These are phyloP conservation scores for Ophiocordyceps australis DNA, from an alignment of 2,329 filamentous ascomycete genomes.

Conservation along the genomic window DNA sequence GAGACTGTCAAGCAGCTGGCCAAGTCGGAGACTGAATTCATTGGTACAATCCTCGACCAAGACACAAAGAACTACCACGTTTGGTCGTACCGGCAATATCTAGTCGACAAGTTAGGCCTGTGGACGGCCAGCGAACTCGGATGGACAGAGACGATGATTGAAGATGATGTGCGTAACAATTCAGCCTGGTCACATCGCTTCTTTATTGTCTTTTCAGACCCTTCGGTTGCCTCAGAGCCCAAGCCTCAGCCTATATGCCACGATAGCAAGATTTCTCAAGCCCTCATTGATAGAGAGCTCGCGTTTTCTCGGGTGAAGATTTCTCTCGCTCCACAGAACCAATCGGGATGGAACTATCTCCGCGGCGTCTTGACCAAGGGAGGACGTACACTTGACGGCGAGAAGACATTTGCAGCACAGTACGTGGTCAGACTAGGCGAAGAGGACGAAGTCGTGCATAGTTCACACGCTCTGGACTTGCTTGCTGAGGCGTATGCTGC, in stretches of 20 bases:
- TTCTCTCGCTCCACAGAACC: constrained; percentile 72
- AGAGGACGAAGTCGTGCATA: constrained; percentile 32
- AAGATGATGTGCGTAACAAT: constrained; percentile 80
- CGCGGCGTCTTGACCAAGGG: constrained; percentile 56
- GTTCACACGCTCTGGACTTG: constrained; percentile 52
- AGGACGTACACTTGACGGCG: constrained; percentile 25
- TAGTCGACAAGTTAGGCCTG: constrained; percentile 46
- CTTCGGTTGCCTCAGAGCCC: constrained; percentile 24
- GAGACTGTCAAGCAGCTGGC: constrained; percentile 38
- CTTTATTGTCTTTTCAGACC: constrained; percentile 68
- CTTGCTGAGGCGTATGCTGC: constrained; percentile 50
- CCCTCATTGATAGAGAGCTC: constrained; percentile 57
- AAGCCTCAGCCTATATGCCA: constrained; percentile 28
- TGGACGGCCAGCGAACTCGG: constrained; percentile 54
- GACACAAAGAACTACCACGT: constrained; percentile 98
- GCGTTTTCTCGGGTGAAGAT: constrained; percentile 58
- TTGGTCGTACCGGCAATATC: constrained; percentile 79
- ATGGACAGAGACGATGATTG: constrained; percentile 55
- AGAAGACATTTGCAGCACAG: constrained; percentile 28
- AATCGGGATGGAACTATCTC: constrained; percentile 87
- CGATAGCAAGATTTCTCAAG: constrained; percentile 38
- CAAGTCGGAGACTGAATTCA: constrained; percentile 53
- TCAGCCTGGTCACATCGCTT: constrained; percentile 96
- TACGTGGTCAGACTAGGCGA: constrained; percentile 30
- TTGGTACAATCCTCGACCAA: constrained; percentile 60